Evolutionary conservation across 2,329 filamentous ascomycete species (phyloP).

Genomic region (Sporothrix curviconia): DNA sequence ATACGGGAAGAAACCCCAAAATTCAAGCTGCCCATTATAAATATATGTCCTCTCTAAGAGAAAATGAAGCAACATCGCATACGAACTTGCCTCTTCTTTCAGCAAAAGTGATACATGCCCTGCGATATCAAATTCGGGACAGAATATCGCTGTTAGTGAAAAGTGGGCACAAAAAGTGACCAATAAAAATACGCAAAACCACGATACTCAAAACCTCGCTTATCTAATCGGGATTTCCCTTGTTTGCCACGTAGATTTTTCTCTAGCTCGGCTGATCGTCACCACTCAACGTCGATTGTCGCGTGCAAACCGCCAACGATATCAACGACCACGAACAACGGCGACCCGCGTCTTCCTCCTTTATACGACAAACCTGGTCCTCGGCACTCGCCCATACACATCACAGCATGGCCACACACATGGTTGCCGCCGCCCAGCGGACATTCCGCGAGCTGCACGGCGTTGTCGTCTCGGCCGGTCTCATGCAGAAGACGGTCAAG

Average conservation of each 20-base stretch:
- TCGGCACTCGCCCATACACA: too few species aligned
- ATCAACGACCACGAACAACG: background rate
- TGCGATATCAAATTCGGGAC: too few species aligned
- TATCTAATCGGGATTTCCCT: constrained; percentile 1
- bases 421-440: constrained; percentile 32
- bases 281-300: background rate
- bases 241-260: constrained; percentile 9
- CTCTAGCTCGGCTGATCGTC: background rate
- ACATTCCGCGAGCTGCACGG: constrained; percentile 51
- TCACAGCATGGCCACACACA: constrained; percentile 32
- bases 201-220: background rate
- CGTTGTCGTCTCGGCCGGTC: constrained; percentile 69
- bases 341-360: background rate
- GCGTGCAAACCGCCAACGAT: background rate
- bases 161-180: background rate
- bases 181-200: background rate
- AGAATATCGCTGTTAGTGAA: background rate
- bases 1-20: too few species aligned
- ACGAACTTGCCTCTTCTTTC: too few species aligned
- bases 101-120: too few species aligned
- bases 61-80: too few species aligned
- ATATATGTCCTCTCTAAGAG: too few species aligned
- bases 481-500: constrained; percentile 74
- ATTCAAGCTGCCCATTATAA: too few species aligned
- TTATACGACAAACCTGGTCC: background rate